Percentiles rank a stretch among this genome's conserved stretches.
These are phyloP conservation scores for Phtheirospermum japonicum DNA, from an alignment of 257 asterid species.

Conservation along the genomic window DNA sequence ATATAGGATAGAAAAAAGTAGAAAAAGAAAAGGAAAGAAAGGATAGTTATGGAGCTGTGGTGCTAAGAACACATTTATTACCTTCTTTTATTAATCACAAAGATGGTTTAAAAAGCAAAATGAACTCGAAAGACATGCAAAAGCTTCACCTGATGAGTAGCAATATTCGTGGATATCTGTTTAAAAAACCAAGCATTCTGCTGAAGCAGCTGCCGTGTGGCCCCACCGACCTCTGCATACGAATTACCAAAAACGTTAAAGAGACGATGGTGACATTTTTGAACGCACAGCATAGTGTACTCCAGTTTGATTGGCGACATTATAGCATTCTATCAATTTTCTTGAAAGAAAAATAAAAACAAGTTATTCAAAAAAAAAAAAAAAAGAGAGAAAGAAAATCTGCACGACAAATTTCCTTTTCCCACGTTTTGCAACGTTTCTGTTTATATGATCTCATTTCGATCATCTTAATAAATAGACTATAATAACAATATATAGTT, in stretches of 20 bases:
- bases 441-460: neutral
- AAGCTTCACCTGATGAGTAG: conserved; percentile 55
- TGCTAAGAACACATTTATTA: too few relatives aligned
- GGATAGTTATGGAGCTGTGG: too few relatives aligned
- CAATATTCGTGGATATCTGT: conserved; percentile 67
- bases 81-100: neutral
- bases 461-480: too few relatives aligned
- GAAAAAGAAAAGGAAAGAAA: neutral
- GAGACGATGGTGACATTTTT: neutral
- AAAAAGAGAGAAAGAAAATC: too few relatives aligned
- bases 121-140: neutral
- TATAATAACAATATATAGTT: too few relatives aligned
- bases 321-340: too few relatives aligned
- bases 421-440: neutral
- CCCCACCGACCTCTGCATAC: conserved; percentile 41
- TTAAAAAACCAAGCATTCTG: conserved; percentile 67
- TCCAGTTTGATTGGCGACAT: too few relatives aligned
- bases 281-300: too few relatives aligned
- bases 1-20: neutral
- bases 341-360: too few relatives aligned
- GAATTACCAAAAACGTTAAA: neutral
- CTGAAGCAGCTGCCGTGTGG: conserved; percentile 61
- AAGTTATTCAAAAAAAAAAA: too few relatives aligned
- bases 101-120: conserved; percentile 4
- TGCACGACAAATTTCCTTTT: too few relatives aligned